phyloP scores from a whole-genome alignment of 345 rosid species.

The Lepidium aucheri region DNA sequence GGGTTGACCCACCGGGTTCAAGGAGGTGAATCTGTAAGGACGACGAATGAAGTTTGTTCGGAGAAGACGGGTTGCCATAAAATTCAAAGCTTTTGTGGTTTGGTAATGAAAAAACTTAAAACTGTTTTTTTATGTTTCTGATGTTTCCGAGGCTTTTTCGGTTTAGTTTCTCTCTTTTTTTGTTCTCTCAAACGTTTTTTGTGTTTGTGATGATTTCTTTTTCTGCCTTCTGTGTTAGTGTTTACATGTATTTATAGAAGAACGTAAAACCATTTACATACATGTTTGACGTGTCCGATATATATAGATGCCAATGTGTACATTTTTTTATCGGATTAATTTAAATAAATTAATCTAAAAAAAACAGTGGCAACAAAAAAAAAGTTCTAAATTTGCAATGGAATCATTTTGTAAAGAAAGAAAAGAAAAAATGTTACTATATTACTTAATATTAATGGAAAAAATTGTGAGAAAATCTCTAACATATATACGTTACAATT shows the following conservation, averaged over 20 bases:
- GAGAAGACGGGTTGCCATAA: slow-evolving; percentile 45
- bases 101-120: not conserved
- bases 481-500: not conserved
- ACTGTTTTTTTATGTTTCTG: not conserved
- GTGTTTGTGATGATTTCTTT: slow-evolving; percentile 10
- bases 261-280: slow-evolving; percentile 6
- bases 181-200: slow-evolving; percentile 3
- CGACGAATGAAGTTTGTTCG: slow-evolving; percentile 30
- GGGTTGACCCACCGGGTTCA: slow-evolving; percentile 31
- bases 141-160: slow-evolving; percentile 18
- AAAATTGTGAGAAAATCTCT: not conserved
- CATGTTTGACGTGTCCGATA: slow-evolving; percentile 14
- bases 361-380: not conserved
- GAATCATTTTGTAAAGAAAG: not conserved
- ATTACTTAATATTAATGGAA: too few relatives aligned
- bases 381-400: not conserved
- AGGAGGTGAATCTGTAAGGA: slow-evolving; percentile 30
- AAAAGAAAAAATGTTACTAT: not conserved
- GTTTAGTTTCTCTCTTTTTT: not conserved
- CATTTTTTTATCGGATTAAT: slow-evolving; percentile 5
- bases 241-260: slow-evolving; percentile 16
- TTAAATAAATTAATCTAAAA: not conserved
- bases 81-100: slow-evolving; percentile 16
- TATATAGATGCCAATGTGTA: slow-evolving; percentile 26
- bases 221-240: not conserved